A percentile compares a stretch with the other conserved stretches of the same genome.
Evolutionary conservation across 371 early-diverging fungal genomes (phyloP).

Genomic region (Mucor saturninus): DNA sequence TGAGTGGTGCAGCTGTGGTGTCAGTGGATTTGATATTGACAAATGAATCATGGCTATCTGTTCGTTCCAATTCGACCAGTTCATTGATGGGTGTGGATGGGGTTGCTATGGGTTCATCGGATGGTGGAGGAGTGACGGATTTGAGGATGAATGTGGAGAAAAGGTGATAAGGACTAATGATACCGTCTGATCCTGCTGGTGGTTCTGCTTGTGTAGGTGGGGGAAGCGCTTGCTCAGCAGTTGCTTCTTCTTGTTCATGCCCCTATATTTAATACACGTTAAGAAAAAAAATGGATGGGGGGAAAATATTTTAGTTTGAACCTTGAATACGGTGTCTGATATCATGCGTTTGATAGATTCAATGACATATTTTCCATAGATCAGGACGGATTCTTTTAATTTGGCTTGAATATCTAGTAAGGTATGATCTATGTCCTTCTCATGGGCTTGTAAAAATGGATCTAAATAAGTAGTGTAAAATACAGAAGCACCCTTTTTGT

Average conservation of each 20-base stretch:
- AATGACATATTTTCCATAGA: constrained; percentile 29
- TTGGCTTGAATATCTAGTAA: constrained; percentile 30
- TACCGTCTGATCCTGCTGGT: constrained; percentile 8
- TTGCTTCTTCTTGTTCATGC: background rate
- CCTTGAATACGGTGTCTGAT: constrained; percentile 27
- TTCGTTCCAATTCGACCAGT: constrained; percentile 18
- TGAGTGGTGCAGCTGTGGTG: constrained; percentile 3
- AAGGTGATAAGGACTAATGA: constrained; percentile 30
- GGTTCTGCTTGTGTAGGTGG: background rate
- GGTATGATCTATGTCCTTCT: constrained; percentile 26
- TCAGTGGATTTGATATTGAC: constrained; percentile 22
- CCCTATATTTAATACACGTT: background rate
- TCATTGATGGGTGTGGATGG: constrained; percentile 3
- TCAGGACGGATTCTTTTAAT: constrained; percentile 23
- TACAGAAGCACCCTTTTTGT: constrained; percentile 25
- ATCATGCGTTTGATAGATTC: constrained; percentile 19
- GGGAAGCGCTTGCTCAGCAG: constrained; percentile 8
- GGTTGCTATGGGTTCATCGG: background rate
- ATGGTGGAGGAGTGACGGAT: constrained; percentile 10
- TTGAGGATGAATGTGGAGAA: constrained; percentile 27
- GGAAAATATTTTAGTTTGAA: background rate
- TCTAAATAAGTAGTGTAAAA: constrained; percentile 29
- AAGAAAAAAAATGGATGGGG: background rate
- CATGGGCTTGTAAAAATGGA: constrained; percentile 35
- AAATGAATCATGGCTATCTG: constrained; percentile 36